A percentile compares a stretch with the other conserved stretches of the same genome.
Evolutionary conservation across 1,284 basidiomycete species (phyloP).

Genomic region (Sporisorium iseilematis-ciliati): DNA sequence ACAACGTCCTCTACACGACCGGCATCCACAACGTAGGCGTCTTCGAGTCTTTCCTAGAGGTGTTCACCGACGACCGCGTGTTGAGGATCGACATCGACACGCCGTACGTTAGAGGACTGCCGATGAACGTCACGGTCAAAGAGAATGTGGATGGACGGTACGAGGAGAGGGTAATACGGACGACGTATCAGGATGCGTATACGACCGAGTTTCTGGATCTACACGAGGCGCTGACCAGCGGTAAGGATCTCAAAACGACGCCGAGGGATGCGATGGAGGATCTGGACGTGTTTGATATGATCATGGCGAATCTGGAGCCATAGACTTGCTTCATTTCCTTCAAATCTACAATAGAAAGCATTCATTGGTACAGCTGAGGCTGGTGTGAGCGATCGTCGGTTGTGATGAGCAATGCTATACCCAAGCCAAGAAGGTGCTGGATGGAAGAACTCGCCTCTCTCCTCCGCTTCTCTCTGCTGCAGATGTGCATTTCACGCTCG

Average conservation of each 20-base stretch:
- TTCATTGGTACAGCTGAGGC: no score
- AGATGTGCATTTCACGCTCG: no score
- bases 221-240: conserved; percentile 58
- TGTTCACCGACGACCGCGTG: conserved; percentile 70
- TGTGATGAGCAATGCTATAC: no score
- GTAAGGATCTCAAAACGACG: conserved; percentile 40
- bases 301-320: conserved; percentile 54
- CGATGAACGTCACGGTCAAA: conserved; percentile 69
- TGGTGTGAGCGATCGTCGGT: no score
- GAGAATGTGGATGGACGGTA: conserved; percentile 65
- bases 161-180: conserved; percentile 59
- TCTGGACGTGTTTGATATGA: conserved; percentile 69
- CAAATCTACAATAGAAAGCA: background rate
- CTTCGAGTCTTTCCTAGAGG: conserved; percentile 72
- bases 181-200: conserved; percentile 71
- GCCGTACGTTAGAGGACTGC: conserved; percentile 71
- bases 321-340: background rate
- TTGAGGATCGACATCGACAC: conserved; percentile 69
- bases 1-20: conserved; percentile 52
- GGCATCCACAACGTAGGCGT: conserved; percentile 67
- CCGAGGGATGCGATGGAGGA: conserved; percentile 64
- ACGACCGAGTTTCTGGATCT: conserved; percentile 69
- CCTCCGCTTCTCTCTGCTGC: no score
- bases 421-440: no score
- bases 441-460: no score